Base-by-base conservation (phyloP, 2,329 filamentous ascomycete genomes). In the Fusarium foetens region DNA sequence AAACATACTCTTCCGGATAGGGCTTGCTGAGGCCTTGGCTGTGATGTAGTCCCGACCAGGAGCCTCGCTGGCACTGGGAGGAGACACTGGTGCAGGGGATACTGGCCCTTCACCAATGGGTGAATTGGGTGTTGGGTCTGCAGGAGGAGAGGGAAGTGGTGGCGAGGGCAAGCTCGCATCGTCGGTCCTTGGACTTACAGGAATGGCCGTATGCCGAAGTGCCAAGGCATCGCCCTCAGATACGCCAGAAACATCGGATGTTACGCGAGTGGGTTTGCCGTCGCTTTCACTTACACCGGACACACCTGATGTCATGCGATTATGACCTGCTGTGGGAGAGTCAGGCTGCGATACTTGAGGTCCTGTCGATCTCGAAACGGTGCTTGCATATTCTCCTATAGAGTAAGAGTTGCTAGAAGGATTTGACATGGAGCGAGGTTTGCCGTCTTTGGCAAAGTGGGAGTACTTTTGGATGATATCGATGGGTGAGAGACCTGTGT, bases 1-100 rank as follows among this genome's bases (percentile, higher is more conserved):
- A 45, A 86, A 85, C 42, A 83, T 80, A 33, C 83, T 85, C 76
- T 78, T 81, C 57, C 83, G 76, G n/a, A 79, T 49, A 8, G 78
- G 75, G 49, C 71, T 76, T 12, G 75, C 57, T 5, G 71, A 64
- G 8, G 76, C 57, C 48, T 73, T 77, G 8, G 70, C 77, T 2
- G 79, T 68, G 12, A 80, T 41, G 36, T 80, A 81, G 29, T 81
- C 80, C 4, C 75, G 72, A 0, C 74, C 75, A 1, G 69, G 31
- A 16, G 58, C 63, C 41, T 80, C 79, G 4, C 68, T 72, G 2
- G 73, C 76, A 5, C 75, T 78, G 1, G 79, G 79, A n/a, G 79
- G 80, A 21, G 79, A 81, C 17, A 70, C 43, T 6, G 65, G 53
- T 12, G 49, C 27, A 38, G 58, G 63, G 2, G 61, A 66, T 31